These are phyloP conservation scores for Suillus tomentosus DNA, from an alignment of 768 basidiomycete species.

Conservation along the genomic window DNA sequence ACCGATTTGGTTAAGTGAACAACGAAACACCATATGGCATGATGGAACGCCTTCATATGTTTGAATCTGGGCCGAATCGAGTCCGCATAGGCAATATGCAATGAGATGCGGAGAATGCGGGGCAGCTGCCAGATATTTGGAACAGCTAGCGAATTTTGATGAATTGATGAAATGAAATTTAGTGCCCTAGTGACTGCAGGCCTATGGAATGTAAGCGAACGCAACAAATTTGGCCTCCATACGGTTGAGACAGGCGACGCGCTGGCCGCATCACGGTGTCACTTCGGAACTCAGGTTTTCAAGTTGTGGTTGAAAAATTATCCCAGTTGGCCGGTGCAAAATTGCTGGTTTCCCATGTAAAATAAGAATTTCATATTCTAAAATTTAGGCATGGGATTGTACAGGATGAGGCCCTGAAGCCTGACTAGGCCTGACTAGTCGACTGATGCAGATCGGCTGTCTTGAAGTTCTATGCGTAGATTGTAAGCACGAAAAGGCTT, in stretches of 20 bases:
- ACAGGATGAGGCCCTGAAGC: background rate
- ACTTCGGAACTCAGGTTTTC: background rate
- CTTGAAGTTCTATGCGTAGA: background rate
- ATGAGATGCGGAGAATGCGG: constrained; percentile 5
- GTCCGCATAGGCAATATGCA: background rate
- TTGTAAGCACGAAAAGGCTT: background rate
- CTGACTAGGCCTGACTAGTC: too few species aligned
- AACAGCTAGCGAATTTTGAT: background rate
- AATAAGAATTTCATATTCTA: background rate
- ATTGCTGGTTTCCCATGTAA: constrained; percentile 2
- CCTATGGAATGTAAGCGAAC: background rate
- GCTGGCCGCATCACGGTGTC: background rate
- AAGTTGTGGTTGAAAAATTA: background rate
- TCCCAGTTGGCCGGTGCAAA: background rate
- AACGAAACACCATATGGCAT: background rate
- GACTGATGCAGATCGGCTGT: background rate
- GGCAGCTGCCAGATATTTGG: background rate
- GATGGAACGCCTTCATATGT: background rate
- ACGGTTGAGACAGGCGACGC: background rate
- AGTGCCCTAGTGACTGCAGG: background rate
- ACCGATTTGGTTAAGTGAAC: background rate
- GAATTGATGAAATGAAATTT: background rate
- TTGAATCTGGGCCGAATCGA: background rate
- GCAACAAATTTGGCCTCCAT: background rate
- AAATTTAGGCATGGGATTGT: background rate